Evolutionary conservation across 2,329 filamentous ascomycete species (phyloP).

Genomic region (Venturiaceae sp.): DNA sequence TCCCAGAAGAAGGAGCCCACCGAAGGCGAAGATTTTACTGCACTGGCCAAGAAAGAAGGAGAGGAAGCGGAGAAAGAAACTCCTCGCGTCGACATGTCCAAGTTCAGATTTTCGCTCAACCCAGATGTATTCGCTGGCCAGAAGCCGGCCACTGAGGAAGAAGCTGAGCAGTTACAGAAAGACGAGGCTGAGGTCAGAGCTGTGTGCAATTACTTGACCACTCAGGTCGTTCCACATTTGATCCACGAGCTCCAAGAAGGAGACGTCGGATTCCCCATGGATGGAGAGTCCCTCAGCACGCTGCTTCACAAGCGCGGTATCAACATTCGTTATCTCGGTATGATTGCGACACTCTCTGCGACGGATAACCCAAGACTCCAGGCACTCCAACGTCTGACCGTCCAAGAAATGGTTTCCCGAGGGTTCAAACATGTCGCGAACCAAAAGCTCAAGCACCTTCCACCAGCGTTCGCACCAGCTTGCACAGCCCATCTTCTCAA

Average conservation of each 20-base stretch:
- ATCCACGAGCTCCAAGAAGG: constrained; percentile 81
- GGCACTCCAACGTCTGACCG: constrained; percentile 65
- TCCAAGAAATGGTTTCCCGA: constrained; percentile 92
- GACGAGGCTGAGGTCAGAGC: constrained; percentile 85
- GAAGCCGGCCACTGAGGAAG: constrained; percentile 76
- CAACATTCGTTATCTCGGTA: constrained; percentile 92
- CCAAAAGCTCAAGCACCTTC: constrained; percentile 68
- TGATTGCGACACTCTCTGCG: constrained; percentile 58
- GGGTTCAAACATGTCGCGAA: constrained; percentile 89
- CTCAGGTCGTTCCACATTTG: constrained; percentile 73
- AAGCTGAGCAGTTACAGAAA: constrained; percentile 70
- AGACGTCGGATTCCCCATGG: constrained; percentile 96
- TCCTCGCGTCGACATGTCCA: constrained; percentile 66
- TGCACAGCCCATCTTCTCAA: constrained; percentile 85
- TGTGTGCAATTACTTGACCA: constrained; percentile 68
- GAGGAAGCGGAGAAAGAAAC: constrained; percentile 21
- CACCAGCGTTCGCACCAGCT: constrained; percentile 67
- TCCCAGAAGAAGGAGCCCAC: constrained; percentile 17
- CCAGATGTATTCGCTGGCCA: constrained; percentile 94
- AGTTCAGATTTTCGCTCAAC: constrained; percentile 83
- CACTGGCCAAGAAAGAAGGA: constrained; percentile 9
- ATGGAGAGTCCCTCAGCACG: constrained; percentile 81
- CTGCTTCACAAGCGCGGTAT: constrained; percentile 94
- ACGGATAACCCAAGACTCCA: constrained; percentile 56
- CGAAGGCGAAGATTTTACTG: constrained; percentile 1